Percentiles rank a stretch among this genome's conserved stretches.
Conservation (phyloP, 352 stramenopile genomes). For the Pythium inflatum region DNA sequence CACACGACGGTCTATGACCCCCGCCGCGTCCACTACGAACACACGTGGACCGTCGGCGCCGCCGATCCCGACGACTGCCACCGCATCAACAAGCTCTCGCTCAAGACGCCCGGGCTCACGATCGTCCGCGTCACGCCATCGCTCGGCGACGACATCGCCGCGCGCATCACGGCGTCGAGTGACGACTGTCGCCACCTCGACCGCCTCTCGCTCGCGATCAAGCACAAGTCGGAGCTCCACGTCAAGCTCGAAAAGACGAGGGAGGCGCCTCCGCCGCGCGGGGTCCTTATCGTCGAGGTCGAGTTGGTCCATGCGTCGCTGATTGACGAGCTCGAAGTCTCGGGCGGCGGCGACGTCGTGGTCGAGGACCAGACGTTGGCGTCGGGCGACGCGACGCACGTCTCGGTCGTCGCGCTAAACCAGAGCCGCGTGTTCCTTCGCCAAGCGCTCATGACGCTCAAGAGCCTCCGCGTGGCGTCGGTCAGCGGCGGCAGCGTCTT, state of each 20-base stretch:
- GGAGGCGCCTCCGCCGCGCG: not conserved
- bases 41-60: not conserved
- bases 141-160: not conserved
- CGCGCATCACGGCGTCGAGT: not conserved
- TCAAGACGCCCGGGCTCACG: not conserved
- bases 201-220: not conserved
- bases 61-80: not conserved
- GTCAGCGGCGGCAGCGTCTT: constrained; percentile 9
- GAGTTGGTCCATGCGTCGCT: constrained; percentile 2
- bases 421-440: not conserved
- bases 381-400: not conserved
- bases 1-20: not conserved
- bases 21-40: not conserved
- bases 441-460: not conserved
- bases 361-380: constrained; percentile 3
- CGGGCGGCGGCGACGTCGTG: constrained; percentile 1
- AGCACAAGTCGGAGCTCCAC: not conserved
- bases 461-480: not conserved
- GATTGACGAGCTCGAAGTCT: not conserved
- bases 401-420: not conserved
- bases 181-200: not conserved
- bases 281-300: not conserved
- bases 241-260: not conserved
- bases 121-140: not conserved
- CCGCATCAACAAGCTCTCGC: not conserved